Percentiles rank a stretch among this genome's conserved stretches.
phyloP scores from a whole-genome alignment of 495 filamentous ascomycete genomes.

The Lasiosphaeria hispida region DNA sequence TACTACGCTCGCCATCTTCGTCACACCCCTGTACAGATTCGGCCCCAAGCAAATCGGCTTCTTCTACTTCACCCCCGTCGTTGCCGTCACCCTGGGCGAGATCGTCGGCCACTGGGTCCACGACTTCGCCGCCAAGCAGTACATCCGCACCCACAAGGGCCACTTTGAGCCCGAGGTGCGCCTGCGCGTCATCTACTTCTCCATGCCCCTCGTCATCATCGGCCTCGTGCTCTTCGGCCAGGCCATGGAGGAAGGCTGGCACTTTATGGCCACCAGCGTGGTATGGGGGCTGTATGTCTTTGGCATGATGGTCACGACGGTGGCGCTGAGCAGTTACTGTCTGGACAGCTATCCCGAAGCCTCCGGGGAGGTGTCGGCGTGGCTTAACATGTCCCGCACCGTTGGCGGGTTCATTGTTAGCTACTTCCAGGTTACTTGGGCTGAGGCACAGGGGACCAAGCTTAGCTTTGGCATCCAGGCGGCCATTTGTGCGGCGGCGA shows the following conservation, averaged over 20 bases:
- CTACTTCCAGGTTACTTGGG: conserved; percentile 49
- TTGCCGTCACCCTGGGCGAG: conserved; percentile 54
- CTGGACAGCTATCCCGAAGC: conserved; percentile 60
- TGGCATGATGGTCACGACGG: conserved; percentile 64
- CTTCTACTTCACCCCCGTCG: conserved; percentile 61
- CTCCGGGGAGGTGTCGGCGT: conserved; percentile 54
- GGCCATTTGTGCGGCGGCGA: conserved; percentile 40
- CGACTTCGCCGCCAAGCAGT: conserved; percentile 48
- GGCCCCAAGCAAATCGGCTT: conserved; percentile 52
- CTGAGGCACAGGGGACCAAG: conserved; percentile 34
- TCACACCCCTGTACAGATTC: conserved; percentile 55
- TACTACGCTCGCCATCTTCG: conserved; percentile 56
- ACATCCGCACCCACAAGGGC: conserved; percentile 49
- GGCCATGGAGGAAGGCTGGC: conserved; percentile 49
- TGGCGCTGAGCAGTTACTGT: conserved; percentile 58
- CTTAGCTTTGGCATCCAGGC: conserved; percentile 52
- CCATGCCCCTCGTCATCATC: conserved; percentile 49
- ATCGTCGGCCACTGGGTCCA: conserved; percentile 59
- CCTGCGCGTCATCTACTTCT: conserved; percentile 49
- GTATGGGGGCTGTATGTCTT: conserved; percentile 56
- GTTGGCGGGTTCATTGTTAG: conserved; percentile 50
- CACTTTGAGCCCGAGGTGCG: conserved; percentile 60
- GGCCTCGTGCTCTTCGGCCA: conserved; percentile 57
- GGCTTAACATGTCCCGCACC: conserved; percentile 49
- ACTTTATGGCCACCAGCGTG: conserved; percentile 56